Evolutionary conservation across 2,329 filamentous ascomycete genomes (phyloP), one percentile per base, ranked within the genome.

Genomic region (Penicillium olsonii): DNA sequence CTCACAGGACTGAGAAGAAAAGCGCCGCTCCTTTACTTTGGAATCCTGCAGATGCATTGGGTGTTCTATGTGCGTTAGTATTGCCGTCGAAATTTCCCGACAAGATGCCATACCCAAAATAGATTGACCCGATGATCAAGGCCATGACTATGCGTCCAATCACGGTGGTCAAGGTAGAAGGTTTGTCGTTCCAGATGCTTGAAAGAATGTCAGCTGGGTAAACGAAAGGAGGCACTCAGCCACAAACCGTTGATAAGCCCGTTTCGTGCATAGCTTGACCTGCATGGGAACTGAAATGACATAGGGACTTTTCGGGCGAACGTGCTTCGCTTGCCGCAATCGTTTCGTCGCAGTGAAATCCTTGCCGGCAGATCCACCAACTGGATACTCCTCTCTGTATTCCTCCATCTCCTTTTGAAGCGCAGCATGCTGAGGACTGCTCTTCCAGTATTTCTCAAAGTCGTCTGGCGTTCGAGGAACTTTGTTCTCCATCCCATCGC

Each of bases 211-310:
- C 17, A 35, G 17, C 15, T 15, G 15, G 9, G n/a, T 35, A 8
- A 2, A 5, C 7, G 8, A 19, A 18, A 17, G 5, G 5, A 8
- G 18, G 7, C 9, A 12, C n/a, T 15, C 6, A 10, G 15, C 10
- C 15, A 35, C 33, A 18, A 35, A 35, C 15, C 90, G 82, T 63
- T 83, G 82, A 73, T 85, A 92, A 5, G 88, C 90, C 64, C 91
- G 85, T 78, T 83, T 86, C 14, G 92, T 75, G 64, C 90, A 95
- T 9, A 95, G 80, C 55, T 80, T 68, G 53, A 94, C 70, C 68
- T 96, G 91, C 72, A 91, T 85, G 2, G 54, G 45, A 56, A 86
- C 87, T 0, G 88, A 90, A 33, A 95, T 76, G 2, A 88, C 92
- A 68, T 85, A 95, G 0, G 90, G 88, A 47, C 55, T 64, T 12